Percentiles rank a stretch among this genome's conserved stretches.
These are phyloP conservation scores for Hypoxylon sp. DNA, from an alignment of 2,329 filamentous ascomycete genomes.

Conservation along the genomic window DNA sequence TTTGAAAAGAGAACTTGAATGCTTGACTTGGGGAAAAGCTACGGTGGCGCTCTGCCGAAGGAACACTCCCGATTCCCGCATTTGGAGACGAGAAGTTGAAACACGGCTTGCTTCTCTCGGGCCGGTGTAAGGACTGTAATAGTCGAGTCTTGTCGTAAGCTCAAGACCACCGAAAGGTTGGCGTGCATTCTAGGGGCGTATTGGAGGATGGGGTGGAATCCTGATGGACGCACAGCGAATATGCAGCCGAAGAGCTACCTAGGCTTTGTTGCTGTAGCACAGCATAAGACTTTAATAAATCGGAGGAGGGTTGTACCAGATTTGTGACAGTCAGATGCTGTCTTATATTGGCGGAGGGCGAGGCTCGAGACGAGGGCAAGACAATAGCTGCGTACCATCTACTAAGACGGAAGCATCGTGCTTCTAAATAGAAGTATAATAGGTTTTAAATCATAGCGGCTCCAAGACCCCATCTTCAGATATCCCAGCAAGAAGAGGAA, in stretches of 20 bases:
- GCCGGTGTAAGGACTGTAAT: conserved; percentile 5
- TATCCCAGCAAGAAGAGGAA: too few species aligned
- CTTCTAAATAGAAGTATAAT: not conserved
- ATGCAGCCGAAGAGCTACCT: conserved; percentile 8
- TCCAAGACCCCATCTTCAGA: too few species aligned
- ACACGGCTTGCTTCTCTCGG: conserved; percentile 14
- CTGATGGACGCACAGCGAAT: conserved; percentile 10
- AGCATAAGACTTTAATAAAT: conserved; percentile 31
- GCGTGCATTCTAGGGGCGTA: conserved; percentile 18
- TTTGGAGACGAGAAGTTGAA: conserved; percentile 14
- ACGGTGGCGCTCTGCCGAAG: not conserved
- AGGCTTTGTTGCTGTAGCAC: conserved; percentile 9
- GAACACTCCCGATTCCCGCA: conserved; percentile 3
- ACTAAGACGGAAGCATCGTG: not conserved
- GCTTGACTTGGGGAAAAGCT: not conserved
- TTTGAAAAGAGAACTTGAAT: not conserved
- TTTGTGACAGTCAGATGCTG: conserved; percentile 32
- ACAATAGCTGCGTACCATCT: not conserved
- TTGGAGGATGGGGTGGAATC: not conserved
- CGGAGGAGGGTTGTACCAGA: conserved; percentile 31
- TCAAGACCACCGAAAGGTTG: conserved; percentile 17
- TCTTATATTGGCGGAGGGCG: conserved; percentile 2
- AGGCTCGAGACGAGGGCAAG: too few species aligned
- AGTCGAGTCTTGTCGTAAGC: not conserved
- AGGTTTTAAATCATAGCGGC: not conserved